A percentile compares a stretch with the other conserved stretches of the same genome.
Conservation (phyloP, 2,329 filamentous ascomycete species). For the Escovopsis sp. region DNA sequence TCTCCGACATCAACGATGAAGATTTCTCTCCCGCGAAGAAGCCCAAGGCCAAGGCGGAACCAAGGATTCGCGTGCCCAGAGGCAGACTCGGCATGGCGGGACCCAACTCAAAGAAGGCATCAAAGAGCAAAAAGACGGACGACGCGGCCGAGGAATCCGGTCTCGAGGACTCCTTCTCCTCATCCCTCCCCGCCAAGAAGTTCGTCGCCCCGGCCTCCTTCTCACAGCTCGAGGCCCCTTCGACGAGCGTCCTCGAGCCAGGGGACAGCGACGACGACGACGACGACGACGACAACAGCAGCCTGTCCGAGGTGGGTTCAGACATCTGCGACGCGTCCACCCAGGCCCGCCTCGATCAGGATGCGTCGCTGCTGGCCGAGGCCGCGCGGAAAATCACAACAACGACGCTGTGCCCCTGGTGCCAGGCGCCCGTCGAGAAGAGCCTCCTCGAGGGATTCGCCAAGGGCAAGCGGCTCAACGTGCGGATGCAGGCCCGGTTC, state of each 20-base stretch:
- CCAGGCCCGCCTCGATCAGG: neutral
- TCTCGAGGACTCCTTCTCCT: neutral
- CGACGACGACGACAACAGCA: neutral
- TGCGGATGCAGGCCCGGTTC: constrained; percentile 46
- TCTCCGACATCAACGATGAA: neutral
- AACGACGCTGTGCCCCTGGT: constrained; percentile 52
- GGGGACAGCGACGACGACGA: neutral
- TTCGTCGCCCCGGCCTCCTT: constrained; percentile 11
- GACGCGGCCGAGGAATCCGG: no score
- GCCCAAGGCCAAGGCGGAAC: neutral
- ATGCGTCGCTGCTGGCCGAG: neutral
- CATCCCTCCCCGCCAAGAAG: constrained; percentile 7
- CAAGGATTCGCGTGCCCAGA: neutral
- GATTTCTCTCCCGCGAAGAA: neutral
- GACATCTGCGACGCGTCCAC: constrained; percentile 2
- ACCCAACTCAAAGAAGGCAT: neutral
- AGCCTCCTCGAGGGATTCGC: constrained; percentile 39
- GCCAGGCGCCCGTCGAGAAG: constrained; percentile 42
- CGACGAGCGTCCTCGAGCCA: neutral
- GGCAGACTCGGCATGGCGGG: neutral
- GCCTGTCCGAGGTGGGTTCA: neutral
- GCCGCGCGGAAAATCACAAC: neutral
- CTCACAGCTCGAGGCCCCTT: constrained; percentile 4
- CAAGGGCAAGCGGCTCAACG: constrained; percentile 32
- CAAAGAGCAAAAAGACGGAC: neutral